Evolutionary conservation across 2,329 filamentous ascomycete genomes (phyloP).

Genomic region (Metarhizium rileyi): DNA sequence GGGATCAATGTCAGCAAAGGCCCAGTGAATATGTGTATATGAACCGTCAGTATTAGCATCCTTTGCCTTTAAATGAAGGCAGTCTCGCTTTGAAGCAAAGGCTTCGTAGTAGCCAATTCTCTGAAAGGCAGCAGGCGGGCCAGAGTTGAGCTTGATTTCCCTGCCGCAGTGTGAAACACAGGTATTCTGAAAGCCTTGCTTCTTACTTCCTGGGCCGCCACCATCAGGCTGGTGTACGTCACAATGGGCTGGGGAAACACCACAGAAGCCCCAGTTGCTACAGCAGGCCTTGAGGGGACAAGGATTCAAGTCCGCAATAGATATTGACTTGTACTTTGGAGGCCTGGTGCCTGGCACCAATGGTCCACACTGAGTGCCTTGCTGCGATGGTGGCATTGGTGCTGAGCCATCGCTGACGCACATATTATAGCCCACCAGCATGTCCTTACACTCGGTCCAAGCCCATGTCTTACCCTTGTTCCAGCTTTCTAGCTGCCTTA

Average conservation of each 20-base stretch:
- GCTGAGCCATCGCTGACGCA: conserved; percentile 14
- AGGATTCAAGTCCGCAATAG: conserved; percentile 4
- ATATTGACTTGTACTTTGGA: background rate
- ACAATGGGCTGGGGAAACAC: conserved; percentile 3
- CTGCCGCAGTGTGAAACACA: conserved; percentile 18
- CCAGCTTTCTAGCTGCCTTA: conserved; percentile 10
- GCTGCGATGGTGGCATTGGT: conserved; percentile 12
- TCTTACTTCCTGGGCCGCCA: conserved; percentile 9
- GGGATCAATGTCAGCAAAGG: conserved; percentile 21
- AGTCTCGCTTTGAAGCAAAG: conserved; percentile 6
- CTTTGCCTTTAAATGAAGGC: conserved; percentile 7
- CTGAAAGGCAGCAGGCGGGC: conserved; percentile 4
- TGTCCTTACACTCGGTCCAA: conserved; percentile 13
- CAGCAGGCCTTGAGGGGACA: conserved; percentile 15
- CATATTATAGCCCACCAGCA: conserved; percentile 9
- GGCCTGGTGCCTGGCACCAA: conserved; percentile 13
- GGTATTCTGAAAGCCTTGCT: conserved; percentile 5
- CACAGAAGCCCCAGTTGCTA: conserved; percentile 6
- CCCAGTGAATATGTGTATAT: conserved; percentile 15
- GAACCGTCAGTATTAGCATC: conserved; percentile 10
- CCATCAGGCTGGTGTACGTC: background rate
- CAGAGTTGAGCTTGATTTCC: conserved; percentile 8
- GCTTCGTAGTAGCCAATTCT: conserved; percentile 15
- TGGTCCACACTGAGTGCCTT: conserved; percentile 15
- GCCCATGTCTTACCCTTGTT: conserved; percentile 20